Base-by-base conservation (phyloP, 1,139 yeast species). In the Meyerozyma carpophila region DNA sequence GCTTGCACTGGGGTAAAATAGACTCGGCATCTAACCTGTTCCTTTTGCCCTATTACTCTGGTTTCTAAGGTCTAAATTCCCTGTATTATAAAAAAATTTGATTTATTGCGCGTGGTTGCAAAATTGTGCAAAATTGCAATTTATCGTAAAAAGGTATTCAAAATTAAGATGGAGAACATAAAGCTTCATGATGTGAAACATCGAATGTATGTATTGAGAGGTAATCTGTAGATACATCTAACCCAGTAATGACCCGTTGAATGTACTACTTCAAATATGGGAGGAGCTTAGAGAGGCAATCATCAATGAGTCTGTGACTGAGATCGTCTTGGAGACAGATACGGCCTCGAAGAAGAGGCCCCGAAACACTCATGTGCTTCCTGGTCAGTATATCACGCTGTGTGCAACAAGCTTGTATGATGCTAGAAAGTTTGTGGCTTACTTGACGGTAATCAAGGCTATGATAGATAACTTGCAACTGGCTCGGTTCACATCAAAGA, bases 401-500 rank as follows among this genome's bases (percentile, higher is more conserved):
- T 14, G 20, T 31, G 16, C 34, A n/a, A 34, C 26, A 10, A 11
- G 16, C 11, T 5, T 10, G 25, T 18, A 20, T 21, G 37, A 18
- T 11, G 26, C 26, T 13, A 9, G 26, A 7, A 18, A 21, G 21
- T 34, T 34, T 11, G 25, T 20, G n/a, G 37, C 37, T 9, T 20
- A 20, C 14, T 11, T 34, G 13, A 20, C 4, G n/a, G 37, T 34
- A 9, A 10, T 34, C 13, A 34, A 21, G 11, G 21, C 25, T 5
- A 34, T 34, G 16, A 18, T 34, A 10, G 4, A 34, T 11, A 34
- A 34, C 14, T 34, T 34, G 37, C 26, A 34, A 20, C 27, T 18
- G 26, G 13, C 25, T 18, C 13, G 26, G 5, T 34, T 11, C 2
- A 68, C 76, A 0, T 82, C 91, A 0, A 71, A 73, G 45, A 63